phyloP scores from a whole-genome alignment of 2,329 filamentous ascomycete genomes.

The Microsporum audouinii region DNA sequence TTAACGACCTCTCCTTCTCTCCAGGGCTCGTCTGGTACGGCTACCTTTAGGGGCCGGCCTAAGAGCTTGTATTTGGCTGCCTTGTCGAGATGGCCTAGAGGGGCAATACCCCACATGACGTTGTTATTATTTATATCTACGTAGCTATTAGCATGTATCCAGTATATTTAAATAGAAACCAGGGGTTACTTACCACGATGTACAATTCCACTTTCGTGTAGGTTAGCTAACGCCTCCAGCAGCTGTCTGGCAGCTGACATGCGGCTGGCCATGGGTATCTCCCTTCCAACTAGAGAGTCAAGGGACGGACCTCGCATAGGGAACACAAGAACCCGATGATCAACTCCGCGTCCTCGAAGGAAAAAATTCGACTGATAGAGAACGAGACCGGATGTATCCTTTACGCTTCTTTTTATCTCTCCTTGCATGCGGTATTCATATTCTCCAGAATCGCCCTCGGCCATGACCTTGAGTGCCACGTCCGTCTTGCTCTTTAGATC shows the following conservation, averaged over 20 bases:
- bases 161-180: background rate
- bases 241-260: slow-evolving; percentile 23
- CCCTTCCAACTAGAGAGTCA: slow-evolving; percentile 6
- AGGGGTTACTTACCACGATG: slow-evolving; percentile 18
- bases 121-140: slow-evolving; percentile 10
- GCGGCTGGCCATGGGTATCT: slow-evolving; percentile 14
- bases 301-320: slow-evolving; percentile 17
- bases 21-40: background rate
- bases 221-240: slow-evolving; percentile 17
- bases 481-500: slow-evolving; percentile 8
- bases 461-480: slow-evolving; percentile 11
- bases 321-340: slow-evolving; percentile 15
- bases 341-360: background rate
- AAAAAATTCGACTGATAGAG: slow-evolving; percentile 8
- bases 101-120: slow-evolving; percentile 10
- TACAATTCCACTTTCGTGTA: slow-evolving; percentile 21
- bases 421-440: slow-evolving; percentile 10
- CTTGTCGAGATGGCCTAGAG: slow-evolving; percentile 7
- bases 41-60: slow-evolving; percentile 5
- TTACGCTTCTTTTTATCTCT: slow-evolving; percentile 6
- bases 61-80: slow-evolving; percentile 10
- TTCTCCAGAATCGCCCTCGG: background rate
- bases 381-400: slow-evolving; percentile 9
- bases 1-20: slow-evolving; percentile 9
- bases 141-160: slow-evolving; percentile 10